Percentiles rank a stretch among this genome's conserved stretches.
Evolutionary conservation across 345 rosid genomes (phyloP).

Genomic region (Gossypioides kirkii): DNA sequence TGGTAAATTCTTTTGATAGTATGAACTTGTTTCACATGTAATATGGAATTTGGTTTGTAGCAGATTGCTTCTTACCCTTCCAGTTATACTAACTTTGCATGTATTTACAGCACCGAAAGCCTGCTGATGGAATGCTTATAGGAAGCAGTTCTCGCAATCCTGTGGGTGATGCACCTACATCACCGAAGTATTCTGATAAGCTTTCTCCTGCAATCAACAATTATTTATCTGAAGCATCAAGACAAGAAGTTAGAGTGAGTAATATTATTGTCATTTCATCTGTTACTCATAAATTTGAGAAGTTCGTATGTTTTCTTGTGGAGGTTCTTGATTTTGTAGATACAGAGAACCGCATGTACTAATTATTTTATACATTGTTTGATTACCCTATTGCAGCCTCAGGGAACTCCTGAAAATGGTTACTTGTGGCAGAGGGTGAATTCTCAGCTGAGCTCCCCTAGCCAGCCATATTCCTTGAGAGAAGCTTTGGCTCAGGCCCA

Average conservation of each 20-base stretch:
- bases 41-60: neutral
- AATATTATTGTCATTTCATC: constrained; percentile 8
- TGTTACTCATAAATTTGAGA: neutral
- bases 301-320: constrained; percentile 5
- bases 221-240: constrained; percentile 93
- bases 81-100: constrained; percentile 2
- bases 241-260: constrained; percentile 80
- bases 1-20: neutral
- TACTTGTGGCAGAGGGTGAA: constrained; percentile 94
- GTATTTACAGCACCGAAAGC: constrained; percentile 75
- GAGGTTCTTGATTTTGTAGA: constrained; percentile 1
- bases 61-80: neutral
- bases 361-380: constrained; percentile 11
- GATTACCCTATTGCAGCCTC: constrained; percentile 52
- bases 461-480: constrained; percentile 96
- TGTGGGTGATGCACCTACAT: constrained; percentile 71
- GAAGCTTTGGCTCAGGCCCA: constrained; percentile 99
- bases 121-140: constrained; percentile 82
- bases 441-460: constrained; percentile 96
- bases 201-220: constrained; percentile 95
- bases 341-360: neutral
- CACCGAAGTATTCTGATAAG: constrained; percentile 95
- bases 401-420: constrained; percentile 93
- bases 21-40: neutral
- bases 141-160: constrained; percentile 90